phyloP scores from a whole-genome alignment of 2,329 filamentous ascomycete species.

The Colletotrichum somersetense region DNA sequence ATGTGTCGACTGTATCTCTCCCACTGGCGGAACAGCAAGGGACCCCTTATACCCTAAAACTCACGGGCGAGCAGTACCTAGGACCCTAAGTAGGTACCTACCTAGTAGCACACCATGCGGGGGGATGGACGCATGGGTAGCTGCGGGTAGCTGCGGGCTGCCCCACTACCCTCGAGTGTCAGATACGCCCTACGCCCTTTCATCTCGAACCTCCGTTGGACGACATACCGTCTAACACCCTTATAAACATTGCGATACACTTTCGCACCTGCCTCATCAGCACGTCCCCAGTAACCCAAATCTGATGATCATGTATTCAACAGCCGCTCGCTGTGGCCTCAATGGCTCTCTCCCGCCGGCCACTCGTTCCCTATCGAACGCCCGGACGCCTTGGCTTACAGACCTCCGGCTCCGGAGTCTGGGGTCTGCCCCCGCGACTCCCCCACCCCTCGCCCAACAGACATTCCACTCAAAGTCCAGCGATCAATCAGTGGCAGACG shows the following conservation, averaged over 20 bases:
- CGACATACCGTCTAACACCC: background rate
- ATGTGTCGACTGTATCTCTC: background rate
- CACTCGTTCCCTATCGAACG: constrained; percentile 25
- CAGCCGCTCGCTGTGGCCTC: constrained; percentile 28
- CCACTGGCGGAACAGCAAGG: background rate
- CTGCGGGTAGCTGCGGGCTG: constrained; percentile 43
- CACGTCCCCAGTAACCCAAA: background rate
- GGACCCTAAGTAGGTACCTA: background rate
- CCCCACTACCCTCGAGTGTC: constrained; percentile 35
- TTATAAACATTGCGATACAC: background rate
- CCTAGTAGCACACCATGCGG: constrained; percentile 26
- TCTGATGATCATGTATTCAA: constrained; percentile 26
- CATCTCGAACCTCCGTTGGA: constrained; percentile 30
- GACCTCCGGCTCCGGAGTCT: constrained; percentile 36
- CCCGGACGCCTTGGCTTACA: constrained; percentile 34
- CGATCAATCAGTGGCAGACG: constrained; percentile 41
- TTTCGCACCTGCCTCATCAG: background rate
- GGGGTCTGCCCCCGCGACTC: constrained; percentile 11
- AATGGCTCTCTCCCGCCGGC: constrained; percentile 28
- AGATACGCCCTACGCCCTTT: constrained; percentile 39
- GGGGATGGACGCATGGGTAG: constrained; percentile 37
- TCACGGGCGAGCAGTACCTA: constrained; percentile 24
- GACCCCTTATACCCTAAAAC: constrained; percentile 38
- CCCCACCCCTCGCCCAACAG: constrained; percentile 3
- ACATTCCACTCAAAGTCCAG: constrained; percentile 35